Conservation (phyloP, 1,284 basidiomycete species). For the Fomitiporia mediterranea region DNA sequence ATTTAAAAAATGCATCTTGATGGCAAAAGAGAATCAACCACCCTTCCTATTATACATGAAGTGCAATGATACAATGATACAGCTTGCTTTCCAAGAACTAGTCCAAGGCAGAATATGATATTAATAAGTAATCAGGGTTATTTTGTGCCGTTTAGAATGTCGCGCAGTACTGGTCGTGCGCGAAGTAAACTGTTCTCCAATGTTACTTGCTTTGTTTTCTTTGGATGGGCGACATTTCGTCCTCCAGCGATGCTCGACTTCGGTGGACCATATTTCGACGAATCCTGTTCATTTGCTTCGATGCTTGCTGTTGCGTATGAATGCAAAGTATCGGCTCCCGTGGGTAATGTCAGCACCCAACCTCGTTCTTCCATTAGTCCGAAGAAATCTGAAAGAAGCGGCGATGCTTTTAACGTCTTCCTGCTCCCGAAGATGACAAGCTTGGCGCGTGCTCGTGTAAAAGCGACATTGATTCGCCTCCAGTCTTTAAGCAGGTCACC, state of each 20-base stretch:
- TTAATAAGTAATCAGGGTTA: background rate
- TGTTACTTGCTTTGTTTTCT: constrained; percentile 10
- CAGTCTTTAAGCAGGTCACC: constrained; percentile 94
- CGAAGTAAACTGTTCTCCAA: constrained; percentile 5
- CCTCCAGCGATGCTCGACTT: background rate
- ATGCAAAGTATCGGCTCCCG: constrained; percentile 53
- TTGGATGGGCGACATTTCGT: background rate
- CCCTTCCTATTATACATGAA: no score
- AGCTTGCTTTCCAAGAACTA: no score
- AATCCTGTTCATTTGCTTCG: background rate
- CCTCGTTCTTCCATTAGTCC: constrained; percentile 59
- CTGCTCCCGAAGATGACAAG: constrained; percentile 87
- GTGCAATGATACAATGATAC: no score
- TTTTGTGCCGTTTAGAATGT: constrained; percentile 14
- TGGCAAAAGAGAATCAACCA: background rate
- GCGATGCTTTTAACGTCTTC: constrained; percentile 57
- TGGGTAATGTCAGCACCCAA: constrained; percentile 65
- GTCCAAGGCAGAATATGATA: no score
- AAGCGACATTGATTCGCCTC: constrained; percentile 93
- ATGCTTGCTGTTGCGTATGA: no score
- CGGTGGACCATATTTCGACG: background rate
- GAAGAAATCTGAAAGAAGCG: constrained; percentile 71
- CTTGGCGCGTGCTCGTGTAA: constrained; percentile 90
- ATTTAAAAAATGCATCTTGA: background rate
- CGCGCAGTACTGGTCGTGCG: constrained; percentile 16